Percentiles rank a stretch among this genome's conserved stretches.
Conservation (phyloP, 2,329 filamentous ascomycete genomes). For the Lecanosticta acicola region DNA sequence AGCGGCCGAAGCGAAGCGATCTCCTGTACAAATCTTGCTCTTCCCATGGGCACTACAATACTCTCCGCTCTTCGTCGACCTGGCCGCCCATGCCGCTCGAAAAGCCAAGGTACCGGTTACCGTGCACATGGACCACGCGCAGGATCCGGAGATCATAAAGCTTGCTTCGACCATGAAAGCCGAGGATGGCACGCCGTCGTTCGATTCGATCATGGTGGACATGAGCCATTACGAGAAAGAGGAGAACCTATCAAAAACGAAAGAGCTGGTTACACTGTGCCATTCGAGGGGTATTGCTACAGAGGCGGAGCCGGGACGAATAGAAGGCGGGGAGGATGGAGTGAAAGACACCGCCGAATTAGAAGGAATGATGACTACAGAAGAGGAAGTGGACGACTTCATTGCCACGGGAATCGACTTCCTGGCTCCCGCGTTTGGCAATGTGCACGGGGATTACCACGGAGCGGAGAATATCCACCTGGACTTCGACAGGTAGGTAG, state of each 20-base stretch:
- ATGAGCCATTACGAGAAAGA: slow-evolving; percentile 68
- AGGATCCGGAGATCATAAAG: slow-evolving; percentile 37
- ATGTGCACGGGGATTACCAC: slow-evolving; percentile 72
- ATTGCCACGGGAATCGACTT: slow-evolving; percentile 66
- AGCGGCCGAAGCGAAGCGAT: slow-evolving; percentile 61
- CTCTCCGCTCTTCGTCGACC: slow-evolving; percentile 48
- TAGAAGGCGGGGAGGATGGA: slow-evolving; percentile 70
- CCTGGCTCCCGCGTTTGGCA: slow-evolving; percentile 69
- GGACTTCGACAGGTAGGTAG: slow-evolving; percentile 49
- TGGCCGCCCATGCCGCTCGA: slow-evolving; percentile 41
- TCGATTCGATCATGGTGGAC: slow-evolving; percentile 72
- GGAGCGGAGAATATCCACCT: slow-evolving; percentile 56
- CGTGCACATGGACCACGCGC: slow-evolving; percentile 46
- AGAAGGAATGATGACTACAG: slow-evolving; percentile 60
- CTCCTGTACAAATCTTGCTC: slow-evolving; percentile 65
- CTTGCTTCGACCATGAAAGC: slow-evolving; percentile 27
- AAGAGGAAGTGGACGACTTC: slow-evolving; percentile 65
- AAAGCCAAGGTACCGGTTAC: slow-evolving; percentile 40
- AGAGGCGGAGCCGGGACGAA: slow-evolving; percentile 66
- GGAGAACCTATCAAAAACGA: slow-evolving; percentile 62
- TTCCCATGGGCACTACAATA: slow-evolving; percentile 70
- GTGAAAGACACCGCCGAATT: slow-evolving; percentile 58
- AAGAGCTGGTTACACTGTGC: slow-evolving; percentile 58
- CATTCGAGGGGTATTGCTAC: slow-evolving; percentile 61
- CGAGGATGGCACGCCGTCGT: slow-evolving; percentile 41